Evolutionary conservation across 495 filamentous ascomycete genomes (phyloP), one percentile per base, ranked within the genome.

Genomic region (Penicillium salamii): DNA sequence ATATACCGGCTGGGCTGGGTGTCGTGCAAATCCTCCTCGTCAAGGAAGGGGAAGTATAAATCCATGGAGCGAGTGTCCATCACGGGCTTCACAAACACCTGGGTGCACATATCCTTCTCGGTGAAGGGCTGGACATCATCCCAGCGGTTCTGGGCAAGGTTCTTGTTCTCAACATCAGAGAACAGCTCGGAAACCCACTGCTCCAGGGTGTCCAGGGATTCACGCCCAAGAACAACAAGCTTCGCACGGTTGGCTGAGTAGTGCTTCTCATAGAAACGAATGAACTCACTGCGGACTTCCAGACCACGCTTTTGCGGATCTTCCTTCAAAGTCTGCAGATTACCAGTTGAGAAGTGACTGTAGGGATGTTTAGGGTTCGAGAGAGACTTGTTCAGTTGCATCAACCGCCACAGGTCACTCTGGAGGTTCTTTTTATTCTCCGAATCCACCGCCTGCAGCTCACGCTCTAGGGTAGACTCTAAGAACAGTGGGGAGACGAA

Each of bases 381-480:
- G 9, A 95, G 72, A 1, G 89, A 86, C 69, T 96, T 97, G 61
- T 88, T 88, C 24, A 99, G 78, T 64, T 99, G 93, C 67, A 91
- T 83, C 50, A 96, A 68, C 17, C 93, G 85, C 95, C 95, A 99
- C 50, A 81, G 74, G 65, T 99, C 93, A 67, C 81, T 95, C 71
- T 99, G 93, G 19, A 99, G 79, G 54, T 99, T 99, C 77, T 99
- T 97, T 78, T 99, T 99, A 71, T 97, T 96, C 65, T 99, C 93
- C 0, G 93, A 97, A 69, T 99, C 93, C 15, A 99, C 93, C 15
- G 93, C 93, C 51, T 76, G 81, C 50, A 99, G 74, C 70, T 99
- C 93, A 23, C 93, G 83, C 54, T 99, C 93, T 33, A 99, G 66
- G 2, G 92, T 96, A 33, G 85, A 90, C 43, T 85, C 82, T 11